phyloP scores from a whole-genome alignment of 1,139 yeast species.

The Saccharomyces hybrid region DNA sequence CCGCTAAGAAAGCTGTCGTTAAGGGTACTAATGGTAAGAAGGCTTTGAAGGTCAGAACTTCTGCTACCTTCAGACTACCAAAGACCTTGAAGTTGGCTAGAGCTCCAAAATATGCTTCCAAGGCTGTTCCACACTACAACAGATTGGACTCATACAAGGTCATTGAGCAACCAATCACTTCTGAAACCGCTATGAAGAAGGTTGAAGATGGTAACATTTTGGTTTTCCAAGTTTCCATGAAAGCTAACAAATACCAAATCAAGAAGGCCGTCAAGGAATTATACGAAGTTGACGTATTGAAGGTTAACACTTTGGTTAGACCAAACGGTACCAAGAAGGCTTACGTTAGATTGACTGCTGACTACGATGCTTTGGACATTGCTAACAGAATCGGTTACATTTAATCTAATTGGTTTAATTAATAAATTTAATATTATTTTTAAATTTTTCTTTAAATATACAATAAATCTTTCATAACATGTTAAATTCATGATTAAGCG shows the following conservation, averaged over 20 bases:
- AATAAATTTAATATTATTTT: not conserved
- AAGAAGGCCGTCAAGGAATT: slow-evolving; percentile 97
- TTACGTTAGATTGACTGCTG: slow-evolving; percentile 97
- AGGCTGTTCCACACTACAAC: slow-evolving; percentile 94
- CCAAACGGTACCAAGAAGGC: slow-evolving; percentile 99
- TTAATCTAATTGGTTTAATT: slow-evolving; percentile 36
- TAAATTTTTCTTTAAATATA: slow-evolving; percentile 3
- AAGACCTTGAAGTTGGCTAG: slow-evolving; percentile 92
- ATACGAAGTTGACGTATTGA: slow-evolving; percentile 89
- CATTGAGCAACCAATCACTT: slow-evolving; percentile 90
- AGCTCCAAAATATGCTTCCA: slow-evolving; percentile 91
- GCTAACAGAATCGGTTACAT: slow-evolving; percentile 99
- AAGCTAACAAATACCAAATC: slow-evolving; percentile 97
- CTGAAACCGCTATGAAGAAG: slow-evolving; percentile 99
- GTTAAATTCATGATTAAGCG: not conserved
- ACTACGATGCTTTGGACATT: slow-evolving; percentile 98
- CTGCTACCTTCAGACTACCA: slow-evolving; percentile 95
- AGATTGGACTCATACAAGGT: slow-evolving; percentile 96
- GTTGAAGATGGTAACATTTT: slow-evolving; percentile 99
- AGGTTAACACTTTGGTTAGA: slow-evolving; percentile 94
- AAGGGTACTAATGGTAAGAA: slow-evolving; percentile 94
- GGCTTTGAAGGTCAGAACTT: slow-evolving; percentile 88
- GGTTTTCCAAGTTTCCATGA: slow-evolving; percentile 95
- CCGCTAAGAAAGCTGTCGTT: slow-evolving; percentile 98
- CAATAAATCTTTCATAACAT: not conserved